Evolutionary conservation across 2,329 filamentous ascomycete species (phyloP).

Genomic region (Coniochaeta prunicola): DNA sequence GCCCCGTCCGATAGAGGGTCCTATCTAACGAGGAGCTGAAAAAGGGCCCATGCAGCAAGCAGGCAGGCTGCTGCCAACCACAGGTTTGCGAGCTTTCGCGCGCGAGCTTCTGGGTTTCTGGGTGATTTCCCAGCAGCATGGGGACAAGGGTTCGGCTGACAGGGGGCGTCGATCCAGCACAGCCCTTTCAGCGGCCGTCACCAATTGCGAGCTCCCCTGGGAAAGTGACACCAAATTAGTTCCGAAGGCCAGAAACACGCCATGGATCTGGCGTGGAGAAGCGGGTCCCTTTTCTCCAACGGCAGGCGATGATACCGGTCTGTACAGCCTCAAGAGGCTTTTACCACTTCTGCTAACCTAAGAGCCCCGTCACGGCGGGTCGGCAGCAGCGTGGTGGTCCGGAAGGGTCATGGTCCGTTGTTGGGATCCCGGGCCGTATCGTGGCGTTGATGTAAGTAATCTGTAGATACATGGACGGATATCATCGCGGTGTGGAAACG

Average conservation of each 20-base stretch:
- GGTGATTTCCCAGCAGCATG: slow-evolving; percentile 4
- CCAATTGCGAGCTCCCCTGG: not conserved
- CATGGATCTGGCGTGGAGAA: not conserved
- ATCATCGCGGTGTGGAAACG: not conserved
- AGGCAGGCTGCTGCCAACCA: not conserved
- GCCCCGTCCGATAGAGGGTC: not conserved
- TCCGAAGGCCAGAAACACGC: not conserved
- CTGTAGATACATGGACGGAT: not conserved
- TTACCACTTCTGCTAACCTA: not conserved
- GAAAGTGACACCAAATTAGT: not conserved
- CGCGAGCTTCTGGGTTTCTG: no score
- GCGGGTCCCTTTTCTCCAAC: not conserved
- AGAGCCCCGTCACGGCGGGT: no score
- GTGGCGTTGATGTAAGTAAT: not conserved
- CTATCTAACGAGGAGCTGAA: not conserved
- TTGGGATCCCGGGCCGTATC: not conserved
- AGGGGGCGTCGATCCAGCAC: not conserved
- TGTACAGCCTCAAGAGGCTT: not conserved
- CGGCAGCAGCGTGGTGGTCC: not conserved
- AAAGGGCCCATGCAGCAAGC: not conserved
- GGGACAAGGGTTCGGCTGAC: not conserved
- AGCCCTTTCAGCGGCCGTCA: not conserved
- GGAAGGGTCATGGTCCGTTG: not conserved
- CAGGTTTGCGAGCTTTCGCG: not conserved
- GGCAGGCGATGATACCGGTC: not conserved